Base-by-base conservation (phyloP, 2,329 filamentous ascomycete genomes). In the Dendryphion nanum region DNA sequence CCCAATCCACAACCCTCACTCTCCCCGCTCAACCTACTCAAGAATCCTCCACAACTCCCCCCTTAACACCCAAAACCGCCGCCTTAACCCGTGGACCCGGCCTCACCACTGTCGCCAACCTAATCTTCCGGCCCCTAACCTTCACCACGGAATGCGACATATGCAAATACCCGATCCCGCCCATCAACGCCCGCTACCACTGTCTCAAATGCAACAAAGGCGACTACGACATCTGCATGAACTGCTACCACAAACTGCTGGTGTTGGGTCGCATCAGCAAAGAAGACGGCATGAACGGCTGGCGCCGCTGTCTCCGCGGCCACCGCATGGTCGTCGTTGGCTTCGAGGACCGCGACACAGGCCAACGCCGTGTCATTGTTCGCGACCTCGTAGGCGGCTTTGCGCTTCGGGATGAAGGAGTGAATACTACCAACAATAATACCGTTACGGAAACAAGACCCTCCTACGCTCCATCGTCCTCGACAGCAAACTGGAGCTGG, bases 311-410 rank as follows among this genome's bases (percentile, higher is more conserved):
- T 59, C 74, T 83, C 1, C 75, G 77, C 29, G 85, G 86, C 4
- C 91, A 97, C 58, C 80, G 90, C 20, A 95, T 95, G 89, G 79
- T 83, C 0, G 71, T 94, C 8, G 73, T 94, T 8, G 83, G 81
- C 0, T 95, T 91, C 56, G 76, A 84, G 42, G 82, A 88, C 38
- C 75, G 76, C 20, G 75, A 78, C 14, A 78, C 79, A 17, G 85
- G 85, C 0, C 82, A 85, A 52, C 75, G 79, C 44, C 78, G 89
- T 19, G 72, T 83, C 15, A 74, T 91, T 1, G 73, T 86, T 5
- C 72, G 78, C 19, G 87, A 91, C 33, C 66, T 89, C 0, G 87
- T 95, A 0, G 91, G 91, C 12, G 91, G 91, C 0, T 74, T 77
- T 38, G 77, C 81, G 16, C 68, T 95, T 16, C 78, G 79, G 29